phyloP scores from a whole-genome alignment of 371 early-diverging fungal species.

The Scutellospora calospora region DNA sequence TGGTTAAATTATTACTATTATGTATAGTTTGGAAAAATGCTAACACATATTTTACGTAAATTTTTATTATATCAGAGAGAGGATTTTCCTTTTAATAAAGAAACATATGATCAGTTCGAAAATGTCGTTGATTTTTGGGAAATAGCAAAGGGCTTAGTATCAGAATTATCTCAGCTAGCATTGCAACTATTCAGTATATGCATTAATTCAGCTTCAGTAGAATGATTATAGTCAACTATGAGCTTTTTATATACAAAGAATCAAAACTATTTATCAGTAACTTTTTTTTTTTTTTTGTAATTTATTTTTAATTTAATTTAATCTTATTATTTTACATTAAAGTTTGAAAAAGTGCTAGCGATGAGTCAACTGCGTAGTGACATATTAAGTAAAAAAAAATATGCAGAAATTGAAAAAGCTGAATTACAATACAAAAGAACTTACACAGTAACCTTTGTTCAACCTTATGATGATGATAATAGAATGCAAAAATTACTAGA shows the following conservation, averaged over 20 bases:
- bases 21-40: not conserved
- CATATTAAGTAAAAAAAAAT: not conserved
- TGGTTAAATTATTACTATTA: no score
- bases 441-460: not conserved
- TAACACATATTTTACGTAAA: not conserved
- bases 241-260: constrained; percentile 16
- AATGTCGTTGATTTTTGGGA: constrained; percentile 10
- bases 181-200: constrained; percentile 18
- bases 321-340: not conserved
- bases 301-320: not conserved
- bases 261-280: not conserved
- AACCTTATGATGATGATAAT: not conserved
- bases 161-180: constrained; percentile 23
- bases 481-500: not conserved
- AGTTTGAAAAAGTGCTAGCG: not conserved
- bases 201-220: constrained; percentile 18
- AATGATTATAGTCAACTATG: constrained; percentile 7
- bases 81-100: constrained; percentile 5
- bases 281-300: no score
- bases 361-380: not conserved
- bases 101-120: constrained; percentile 13
- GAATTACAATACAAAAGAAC: not conserved
- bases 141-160: not conserved
- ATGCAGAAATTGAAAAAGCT: not conserved
- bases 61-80: constrained; percentile 16